phyloP scores from a whole-genome alignment of 371 early-diverging fungal species.

The Umbelopsis sp. region DNA sequence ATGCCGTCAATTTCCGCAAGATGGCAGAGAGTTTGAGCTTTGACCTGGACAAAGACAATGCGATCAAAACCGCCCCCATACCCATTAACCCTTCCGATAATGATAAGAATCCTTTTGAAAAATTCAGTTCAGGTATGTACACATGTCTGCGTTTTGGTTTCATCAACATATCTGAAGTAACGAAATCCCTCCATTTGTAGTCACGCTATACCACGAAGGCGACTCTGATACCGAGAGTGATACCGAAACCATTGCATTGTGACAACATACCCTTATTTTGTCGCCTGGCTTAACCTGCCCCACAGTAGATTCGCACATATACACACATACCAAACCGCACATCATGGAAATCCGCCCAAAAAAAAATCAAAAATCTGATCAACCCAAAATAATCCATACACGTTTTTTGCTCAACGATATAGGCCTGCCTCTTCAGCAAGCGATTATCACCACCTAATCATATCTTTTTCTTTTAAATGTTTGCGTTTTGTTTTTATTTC shows the following conservation, averaged over 20 bases:
- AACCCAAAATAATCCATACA: too few relatives aligned
- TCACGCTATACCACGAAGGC: constrained; percentile 67
- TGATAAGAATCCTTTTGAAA: constrained; percentile 52
- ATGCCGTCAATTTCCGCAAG: constrained; percentile 68
- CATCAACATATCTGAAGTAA: background rate
- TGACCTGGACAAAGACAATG: constrained; percentile 48
- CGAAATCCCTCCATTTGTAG: constrained; percentile 28
- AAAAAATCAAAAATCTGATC: background rate
- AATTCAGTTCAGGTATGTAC: constrained; percentile 36
- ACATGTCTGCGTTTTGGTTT: background rate
- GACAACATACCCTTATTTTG: background rate
- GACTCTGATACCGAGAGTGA: constrained; percentile 48
- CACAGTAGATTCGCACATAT: background rate
- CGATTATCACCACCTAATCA: background rate
- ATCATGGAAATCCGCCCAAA: background rate
- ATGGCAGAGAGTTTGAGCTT: constrained; percentile 57
- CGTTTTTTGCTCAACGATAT: too few relatives aligned
- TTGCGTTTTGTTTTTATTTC: background rate
- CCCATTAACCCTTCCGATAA: constrained; percentile 15
- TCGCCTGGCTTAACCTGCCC: too few relatives aligned
- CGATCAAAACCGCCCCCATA: constrained; percentile 16
- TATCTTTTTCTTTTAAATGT: background rate
- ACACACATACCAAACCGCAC: background rate
- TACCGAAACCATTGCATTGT: constrained; percentile 14
- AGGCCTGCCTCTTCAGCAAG: too few relatives aligned